phyloP scores from a whole-genome alignment of 2,329 filamentous ascomycete genomes.

The Penicillium sp. region DNA sequence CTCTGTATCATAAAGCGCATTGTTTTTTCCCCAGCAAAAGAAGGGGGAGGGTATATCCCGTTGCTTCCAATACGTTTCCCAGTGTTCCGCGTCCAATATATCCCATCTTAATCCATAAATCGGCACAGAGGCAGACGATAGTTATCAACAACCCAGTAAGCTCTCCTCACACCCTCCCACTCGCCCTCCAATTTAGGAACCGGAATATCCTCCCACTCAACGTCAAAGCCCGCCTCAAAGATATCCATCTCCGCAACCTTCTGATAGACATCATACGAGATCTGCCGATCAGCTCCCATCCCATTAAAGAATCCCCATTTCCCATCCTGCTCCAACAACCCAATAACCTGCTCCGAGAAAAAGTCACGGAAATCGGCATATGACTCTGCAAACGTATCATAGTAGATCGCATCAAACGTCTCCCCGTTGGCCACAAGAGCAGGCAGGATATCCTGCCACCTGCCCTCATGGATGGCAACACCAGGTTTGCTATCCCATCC shows the following conservation, averaged over 20 bases:
- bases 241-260: constrained; percentile 89
- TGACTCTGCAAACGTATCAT: constrained; percentile 95
- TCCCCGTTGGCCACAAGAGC: constrained; percentile 63
- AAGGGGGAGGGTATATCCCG: not conserved
- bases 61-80: not conserved
- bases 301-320: constrained; percentile 65
- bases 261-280: constrained; percentile 95
- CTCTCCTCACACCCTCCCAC: constrained; percentile 82
- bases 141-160: constrained; percentile 79
- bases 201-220: constrained; percentile 74
- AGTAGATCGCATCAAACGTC: constrained; percentile 85
- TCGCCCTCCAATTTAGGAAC: constrained; percentile 72
- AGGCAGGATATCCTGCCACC: constrained; percentile 77
- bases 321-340: constrained; percentile 57
- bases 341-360: constrained; percentile 82
- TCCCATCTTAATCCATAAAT: constrained; percentile 31
- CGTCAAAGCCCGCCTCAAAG: constrained; percentile 80
- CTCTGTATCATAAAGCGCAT: constrained; percentile 18
- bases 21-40: constrained; percentile 3
- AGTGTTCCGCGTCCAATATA: not conserved
- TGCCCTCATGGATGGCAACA: constrained; percentile 61
- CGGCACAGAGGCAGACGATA: constrained; percentile 45
- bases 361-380: constrained; percentile 81
- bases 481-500: constrained; percentile 63
- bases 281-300: constrained; percentile 81